Base-by-base conservation (phyloP, 2,329 filamentous ascomycete genomes). In the Colletotrichum sp. region DNA sequence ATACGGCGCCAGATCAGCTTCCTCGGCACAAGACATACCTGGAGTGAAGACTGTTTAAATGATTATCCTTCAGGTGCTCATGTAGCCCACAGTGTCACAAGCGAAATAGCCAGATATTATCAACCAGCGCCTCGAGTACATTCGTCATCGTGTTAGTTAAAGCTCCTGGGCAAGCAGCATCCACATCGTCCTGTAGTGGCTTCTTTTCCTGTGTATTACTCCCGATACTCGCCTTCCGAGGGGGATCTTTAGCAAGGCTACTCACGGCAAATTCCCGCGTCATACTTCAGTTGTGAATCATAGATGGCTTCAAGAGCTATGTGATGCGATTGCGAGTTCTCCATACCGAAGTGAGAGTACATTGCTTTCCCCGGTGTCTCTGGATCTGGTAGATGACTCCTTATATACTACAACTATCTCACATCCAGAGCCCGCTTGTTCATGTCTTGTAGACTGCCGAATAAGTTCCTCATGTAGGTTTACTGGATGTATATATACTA, bases 281-380 rank as follows among this genome's bases (percentile, higher is more conserved):
- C 43, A 48, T 48, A 4, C 10, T 1, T 21, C 5, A 21, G 3
- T 21, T 48, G 0, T 1, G 1, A 48, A 4, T 48, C 43, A 21
- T 5, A 48, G 10, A 48, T 48, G 43, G 2, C n/a, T 21, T 21
- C n/a, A 48, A 21, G 43, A 5, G 1, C 9, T 30, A 5, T 18
- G 36, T 4, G 36, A n/a, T n/a, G 38, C 8, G 38, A 5, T 43
- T n/a, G 18, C 18, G 5, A 43, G 8, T 9, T 43, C 16, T 43
- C 4, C 18, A n/a, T 1, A 9, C 8, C 2, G 5, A n/a, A 10
- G 1, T 10, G 0, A 5, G 18, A 43, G 2, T 10, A 0, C 36
- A n/a, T 18, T 43, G 38, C 8, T 18, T 43, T 43, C 8, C 18
- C 38, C 18, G 38, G 9, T 48, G n/a, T 13, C 10, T 48, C 43